phyloP scores from a whole-genome alignment of 73 alveolate species.

The Blepharisma stoltei region DNA sequence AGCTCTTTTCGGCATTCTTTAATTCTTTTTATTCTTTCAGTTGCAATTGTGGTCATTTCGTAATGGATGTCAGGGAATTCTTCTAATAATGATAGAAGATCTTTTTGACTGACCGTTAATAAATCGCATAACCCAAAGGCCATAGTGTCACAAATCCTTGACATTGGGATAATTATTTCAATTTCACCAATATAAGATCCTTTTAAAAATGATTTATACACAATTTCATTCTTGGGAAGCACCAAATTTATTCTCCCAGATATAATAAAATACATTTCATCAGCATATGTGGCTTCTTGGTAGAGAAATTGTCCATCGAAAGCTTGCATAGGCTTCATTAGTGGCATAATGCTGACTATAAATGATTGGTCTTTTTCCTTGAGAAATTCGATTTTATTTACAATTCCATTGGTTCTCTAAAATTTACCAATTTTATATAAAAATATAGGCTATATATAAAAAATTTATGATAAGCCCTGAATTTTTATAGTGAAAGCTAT shows the following conservation, averaged over 20 bases:
- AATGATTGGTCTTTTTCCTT: slow-evolving; percentile 49
- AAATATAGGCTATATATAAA: no score
- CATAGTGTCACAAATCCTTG: slow-evolving; percentile 33
- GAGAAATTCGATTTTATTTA: no score
- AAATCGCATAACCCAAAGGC: slow-evolving; percentile 18
- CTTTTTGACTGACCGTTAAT: background rate
- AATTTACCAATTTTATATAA: no score
- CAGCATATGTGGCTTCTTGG: slow-evolving; percentile 47
- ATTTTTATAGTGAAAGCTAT: slow-evolving; percentile 31
- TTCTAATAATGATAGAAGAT: no score
- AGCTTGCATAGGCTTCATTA: slow-evolving; percentile 41
- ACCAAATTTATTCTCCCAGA: slow-evolving; percentile 36
- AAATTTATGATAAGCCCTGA: slow-evolving; percentile 40
- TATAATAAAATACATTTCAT: slow-evolving; percentile 39
- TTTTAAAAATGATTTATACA: slow-evolving; percentile 32
- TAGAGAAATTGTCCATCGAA: slow-evolving; percentile 44
- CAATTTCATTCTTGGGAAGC: slow-evolving; percentile 25
- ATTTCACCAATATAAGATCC: slow-evolving; percentile 53
- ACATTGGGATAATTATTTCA: slow-evolving; percentile 33
- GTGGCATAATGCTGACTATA: slow-evolving; percentile 42
- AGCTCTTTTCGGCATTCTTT: no score
- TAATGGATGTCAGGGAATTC: no score
- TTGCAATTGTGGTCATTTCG: no score
- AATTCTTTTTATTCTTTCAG: no score
- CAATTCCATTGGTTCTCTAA: no score